These are phyloP conservation scores for Taxillus chinensis DNA, from an alignment of 164 flowering plant genomes.

Conservation along the genomic window DNA sequence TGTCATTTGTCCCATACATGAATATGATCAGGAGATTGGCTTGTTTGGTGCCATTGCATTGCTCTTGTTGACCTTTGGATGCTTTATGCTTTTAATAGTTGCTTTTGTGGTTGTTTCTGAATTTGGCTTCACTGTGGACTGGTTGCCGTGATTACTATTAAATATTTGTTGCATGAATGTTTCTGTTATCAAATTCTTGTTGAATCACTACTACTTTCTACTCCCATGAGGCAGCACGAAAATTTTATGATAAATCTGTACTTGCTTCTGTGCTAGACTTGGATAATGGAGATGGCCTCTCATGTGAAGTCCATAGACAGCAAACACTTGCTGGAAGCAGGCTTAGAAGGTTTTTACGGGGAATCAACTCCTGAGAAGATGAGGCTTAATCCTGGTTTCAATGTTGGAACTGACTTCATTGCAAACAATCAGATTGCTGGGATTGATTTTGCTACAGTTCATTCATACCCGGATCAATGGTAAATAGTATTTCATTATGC, in stretches of 20 bases:
- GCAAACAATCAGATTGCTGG: conserved; percentile 51
- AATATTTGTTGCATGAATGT: too few species aligned
- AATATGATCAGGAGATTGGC: too few species aligned
- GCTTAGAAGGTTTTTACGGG: conserved; percentile 74
- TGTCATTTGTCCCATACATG: too few species aligned
- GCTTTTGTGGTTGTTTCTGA: too few species aligned
- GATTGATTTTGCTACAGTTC: conserved; percentile 64
- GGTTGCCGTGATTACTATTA: too few species aligned
- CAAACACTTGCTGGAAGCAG: conserved; percentile 64
- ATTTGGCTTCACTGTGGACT: too few species aligned
- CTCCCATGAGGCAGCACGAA: not conserved
- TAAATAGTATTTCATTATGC: conserved; percentile 6
- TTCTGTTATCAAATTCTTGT: too few species aligned
- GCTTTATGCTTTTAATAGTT: too few species aligned
- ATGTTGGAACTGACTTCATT: conserved; percentile 62
- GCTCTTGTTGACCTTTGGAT: too few species aligned
- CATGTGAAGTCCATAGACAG: conserved; percentile 59
- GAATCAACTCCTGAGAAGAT: conserved; percentile 32
- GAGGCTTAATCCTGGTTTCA: conserved; percentile 34
- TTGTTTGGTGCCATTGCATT: too few species aligned
- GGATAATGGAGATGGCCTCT: conserved; percentile 68
- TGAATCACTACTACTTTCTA: too few species aligned
- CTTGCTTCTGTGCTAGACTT: conserved; percentile 27
- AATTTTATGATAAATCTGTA: not conserved
- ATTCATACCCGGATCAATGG: conserved; percentile 73